These are phyloP conservation scores for Limonium bicolor DNA, from an alignment of 148 eudicot genomes.

Conservation along the genomic window DNA sequence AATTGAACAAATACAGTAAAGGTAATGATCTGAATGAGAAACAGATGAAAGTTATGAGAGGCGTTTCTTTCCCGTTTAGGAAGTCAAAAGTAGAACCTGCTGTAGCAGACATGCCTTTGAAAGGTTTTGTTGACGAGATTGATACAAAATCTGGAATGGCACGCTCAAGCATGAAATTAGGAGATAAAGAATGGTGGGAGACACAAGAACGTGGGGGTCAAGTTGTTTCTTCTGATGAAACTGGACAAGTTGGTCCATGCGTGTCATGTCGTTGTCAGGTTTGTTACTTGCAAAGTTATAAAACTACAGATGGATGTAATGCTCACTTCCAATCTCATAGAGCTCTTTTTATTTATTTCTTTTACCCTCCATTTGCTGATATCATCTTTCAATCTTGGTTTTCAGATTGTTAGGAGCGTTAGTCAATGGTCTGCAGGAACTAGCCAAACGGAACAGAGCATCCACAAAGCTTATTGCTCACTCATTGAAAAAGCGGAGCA, in stretches of 20 bases:
- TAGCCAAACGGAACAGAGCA: slow-evolving; percentile 92
- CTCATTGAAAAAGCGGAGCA: slow-evolving; percentile 93
- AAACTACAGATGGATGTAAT: no score
- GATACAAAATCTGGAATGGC: slow-evolving; percentile 17
- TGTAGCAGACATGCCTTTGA: slow-evolving; percentile 69
- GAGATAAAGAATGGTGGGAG: slow-evolving; percentile 83
- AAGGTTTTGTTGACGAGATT: slow-evolving; percentile 76
- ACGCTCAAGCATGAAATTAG: slow-evolving; percentile 21
- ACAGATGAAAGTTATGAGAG: slow-evolving; percentile 38
- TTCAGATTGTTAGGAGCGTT: slow-evolving; percentile 86
- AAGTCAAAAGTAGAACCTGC: slow-evolving; percentile 56
- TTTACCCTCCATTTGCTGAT: no score
- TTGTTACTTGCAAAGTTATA: slow-evolving; percentile 5
- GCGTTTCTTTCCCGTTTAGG: slow-evolving; percentile 48
- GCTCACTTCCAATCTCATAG: no score
- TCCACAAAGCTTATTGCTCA: slow-evolving; percentile 88
- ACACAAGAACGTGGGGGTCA: slow-evolving; percentile 64
- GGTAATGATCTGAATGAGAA: slow-evolving; percentile 32
- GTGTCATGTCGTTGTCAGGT: slow-evolving; percentile 93
- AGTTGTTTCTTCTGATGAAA: slow-evolving; percentile 69
- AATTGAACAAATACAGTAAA: slow-evolving; percentile 22
- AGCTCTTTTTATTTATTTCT: no score
- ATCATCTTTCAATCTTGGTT: background rate
- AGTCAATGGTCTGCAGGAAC: slow-evolving; percentile 99
- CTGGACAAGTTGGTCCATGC: slow-evolving; percentile 93